A percentile compares a stretch with the other conserved stretches of the same genome.
Conservation (phyloP, 495 filamentous ascomycete species). For the Immersiella caudata region DNA sequence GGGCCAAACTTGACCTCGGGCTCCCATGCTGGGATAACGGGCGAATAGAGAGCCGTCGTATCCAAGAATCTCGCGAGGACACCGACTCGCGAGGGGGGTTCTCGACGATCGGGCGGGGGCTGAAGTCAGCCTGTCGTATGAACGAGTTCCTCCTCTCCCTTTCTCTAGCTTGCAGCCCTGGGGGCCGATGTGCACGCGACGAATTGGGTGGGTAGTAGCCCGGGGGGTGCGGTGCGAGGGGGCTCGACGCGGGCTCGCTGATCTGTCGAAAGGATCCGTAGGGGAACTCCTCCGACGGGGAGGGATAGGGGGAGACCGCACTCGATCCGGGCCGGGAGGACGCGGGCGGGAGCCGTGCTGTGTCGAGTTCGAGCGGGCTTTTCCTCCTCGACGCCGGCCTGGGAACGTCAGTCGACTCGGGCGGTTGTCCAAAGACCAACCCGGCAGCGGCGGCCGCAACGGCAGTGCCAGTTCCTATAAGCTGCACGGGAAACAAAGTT, state of each 20-base stretch:
- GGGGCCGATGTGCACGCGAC: slow-evolving; percentile 30
- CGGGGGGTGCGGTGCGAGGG: slow-evolving; percentile 36
- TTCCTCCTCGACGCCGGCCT: slow-evolving; percentile 44
- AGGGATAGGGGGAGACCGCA: slow-evolving; percentile 33
- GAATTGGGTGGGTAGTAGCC: slow-evolving; percentile 31
- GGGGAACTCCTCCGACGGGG: slow-evolving; percentile 41
- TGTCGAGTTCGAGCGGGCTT: slow-evolving; percentile 45
- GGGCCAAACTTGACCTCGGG: slow-evolving; percentile 63
- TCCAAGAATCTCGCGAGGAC: slow-evolving; percentile 70
- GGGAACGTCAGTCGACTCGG: slow-evolving; percentile 36
- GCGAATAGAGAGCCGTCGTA: slow-evolving; percentile 70
- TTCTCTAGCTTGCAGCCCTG: slow-evolving; percentile 38
- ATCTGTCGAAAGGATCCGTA: slow-evolving; percentile 37
- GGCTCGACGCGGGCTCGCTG: slow-evolving; percentile 27
- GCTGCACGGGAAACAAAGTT: slow-evolving; percentile 40
- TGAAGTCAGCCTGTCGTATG: slow-evolving; percentile 42
- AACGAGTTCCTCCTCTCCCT: slow-evolving; percentile 49
- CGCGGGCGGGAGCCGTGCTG: slow-evolving; percentile 35
- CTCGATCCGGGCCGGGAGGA: slow-evolving; percentile 49
- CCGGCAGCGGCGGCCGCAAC: slow-evolving; percentile 62
- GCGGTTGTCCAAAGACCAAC: slow-evolving; percentile 56
- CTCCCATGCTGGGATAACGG: slow-evolving; percentile 75
- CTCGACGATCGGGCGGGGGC: slow-evolving; percentile 40
- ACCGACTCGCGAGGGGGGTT: slow-evolving; percentile 49
- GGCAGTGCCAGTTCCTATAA: slow-evolving; percentile 60